Evolutionary conservation across 257 asterid genomes (phyloP), one percentile per base, ranked within the genome.

Genomic region (Solanum chmielewskii): DNA sequence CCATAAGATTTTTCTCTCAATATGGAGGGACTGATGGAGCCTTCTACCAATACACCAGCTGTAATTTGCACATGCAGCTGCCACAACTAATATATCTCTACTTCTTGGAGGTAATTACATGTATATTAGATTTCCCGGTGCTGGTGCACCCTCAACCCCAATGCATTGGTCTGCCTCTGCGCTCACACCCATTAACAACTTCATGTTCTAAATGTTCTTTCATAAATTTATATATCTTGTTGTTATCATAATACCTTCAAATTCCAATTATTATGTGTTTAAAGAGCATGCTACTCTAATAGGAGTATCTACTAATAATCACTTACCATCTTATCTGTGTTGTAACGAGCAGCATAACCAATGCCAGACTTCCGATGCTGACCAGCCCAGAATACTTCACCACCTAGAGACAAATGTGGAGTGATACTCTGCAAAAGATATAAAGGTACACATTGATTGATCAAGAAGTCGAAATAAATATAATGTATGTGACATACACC

Each of bases 361-460:
- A 94, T 87, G 90, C 98, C 99, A 85, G 98, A 95, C 89, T 94
- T 97, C 83, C 98, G 91, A 90, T 94, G 98, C 88, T 95, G 98
- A 90, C 99, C 98, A 89, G 98, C 97, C 99, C 99, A 97, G 91
- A 95, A 95, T 52, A 94, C 94, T 90, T 95, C 99, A 85, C 99
- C 98, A 52, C 98, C 99, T 92, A 97, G 91, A 35, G 98, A 95
- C 86, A 97, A 89, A 89, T 88, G 89, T 35, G 93, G 94, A 84
- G 97, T 94, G 86, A 97, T 93, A 85, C 98, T 97, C 99, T 97
- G 94, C 91, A 90, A 86, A 74, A 68, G 83, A 88, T 86, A 90
- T 56, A 25, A 33, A 85, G 69, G 45, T 81, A 74, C 21, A 39
- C 52, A 74, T 74, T 39, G 82, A 45, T 74, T 74, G 31, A 21